Base-by-base conservation (phyloP, 73 alveolate genomes). In the Paramecium biaurelia region DNA sequence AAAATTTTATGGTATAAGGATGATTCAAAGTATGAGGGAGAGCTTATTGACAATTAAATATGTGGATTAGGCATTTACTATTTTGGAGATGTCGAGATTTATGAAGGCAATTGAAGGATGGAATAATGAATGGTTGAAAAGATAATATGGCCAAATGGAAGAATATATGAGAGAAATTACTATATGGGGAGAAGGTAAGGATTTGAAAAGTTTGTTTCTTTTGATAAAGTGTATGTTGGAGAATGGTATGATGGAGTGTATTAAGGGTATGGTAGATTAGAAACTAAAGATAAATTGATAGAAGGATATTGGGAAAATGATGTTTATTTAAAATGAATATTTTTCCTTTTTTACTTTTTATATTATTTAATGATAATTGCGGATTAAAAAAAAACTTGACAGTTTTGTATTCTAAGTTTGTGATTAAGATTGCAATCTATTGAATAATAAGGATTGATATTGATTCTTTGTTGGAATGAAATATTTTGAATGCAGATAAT, bases 171-270 rank as follows among this genome's bases (percentile, higher is more conserved):
- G 30, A 96, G 97, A 63, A 85, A 94, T 28, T 94, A 92, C 79
- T 74, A 63, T 43, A 37, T 92, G 2, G 97, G 93, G 47, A 86
- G 93, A 92, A 94, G 92, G 84, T 85, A 92, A 76, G 97, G 97
- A 85, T 95, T 89, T 95, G 97, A 96, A 4, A 89, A 74, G 43
- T 88, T 87, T 87, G 42, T 76, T 24, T 79, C 94, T 92, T 88
- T 67, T 30, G 34, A 87, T 30, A 89, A 85, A 85, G 59, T 88
- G 15, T 95, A 92, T 92, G 72, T 85, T 26, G 97, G 97, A 11
- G 93, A 93, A 59, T 95, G 95, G 95, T 93, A 92, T 57, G 94
- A 92, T 92, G 97, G 97, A 84, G 94, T 92, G 47, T 95, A 92
- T 28, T 92, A 94, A 76, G 97, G 97, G 38, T 58, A 92, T 37